Percentiles rank a stretch among this genome's conserved stretches.
phyloP scores from a whole-genome alignment of 257 asterid species.

The Salvia rosmarinus region DNA sequence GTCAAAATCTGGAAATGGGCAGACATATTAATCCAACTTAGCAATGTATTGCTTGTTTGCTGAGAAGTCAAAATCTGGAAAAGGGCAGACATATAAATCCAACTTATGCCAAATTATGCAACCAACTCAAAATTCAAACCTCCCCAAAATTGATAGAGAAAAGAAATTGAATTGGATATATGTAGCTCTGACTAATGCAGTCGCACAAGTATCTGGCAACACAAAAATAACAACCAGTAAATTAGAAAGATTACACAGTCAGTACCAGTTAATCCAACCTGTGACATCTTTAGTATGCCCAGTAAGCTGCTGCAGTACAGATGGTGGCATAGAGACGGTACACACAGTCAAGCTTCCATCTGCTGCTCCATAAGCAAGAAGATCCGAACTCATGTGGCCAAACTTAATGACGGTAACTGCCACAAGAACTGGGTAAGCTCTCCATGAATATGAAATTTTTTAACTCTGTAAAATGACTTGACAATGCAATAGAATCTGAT shows the following conservation, averaged over 20 bases:
- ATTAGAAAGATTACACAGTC: slow-evolving; percentile 42
- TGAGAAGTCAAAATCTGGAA: slow-evolving; percentile 98
- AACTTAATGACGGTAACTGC: slow-evolving; percentile 91
- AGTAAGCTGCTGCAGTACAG: slow-evolving; percentile 66
- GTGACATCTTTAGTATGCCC: slow-evolving; percentile 99
- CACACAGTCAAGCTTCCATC: slow-evolving; percentile 96
- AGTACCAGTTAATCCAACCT: slow-evolving; percentile 82
- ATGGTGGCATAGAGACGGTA: slow-evolving; percentile 70
- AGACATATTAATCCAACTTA: slow-evolving; percentile 29
- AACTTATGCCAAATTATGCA: slow-evolving; percentile 15
- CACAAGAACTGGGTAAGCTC: slow-evolving; percentile 32
- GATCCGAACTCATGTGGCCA: slow-evolving; percentile 94
- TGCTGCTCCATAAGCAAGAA: slow-evolving; percentile 97
- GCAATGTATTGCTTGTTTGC: slow-evolving; percentile 93
- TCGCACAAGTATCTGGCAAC: not conserved
- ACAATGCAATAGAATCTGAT: slow-evolving; percentile 25
- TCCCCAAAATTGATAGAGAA: not conserved
- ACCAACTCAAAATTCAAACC: slow-evolving; percentile 23
- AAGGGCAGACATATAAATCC: slow-evolving; percentile 34
- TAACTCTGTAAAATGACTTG: not conserved
- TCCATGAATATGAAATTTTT: slow-evolving; percentile 25
- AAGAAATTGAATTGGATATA: slow-evolving; percentile 5
- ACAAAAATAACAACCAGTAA: slow-evolving; percentile 28
- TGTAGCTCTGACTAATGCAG: slow-evolving; percentile 20
- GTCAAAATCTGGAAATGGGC: slow-evolving; percentile 83